Percentiles rank a stretch among this genome's conserved stretches.
phyloP scores from a whole-genome alignment of 352 stramenopile genomes.

The Phytophthora fragariaefolia region DNA sequence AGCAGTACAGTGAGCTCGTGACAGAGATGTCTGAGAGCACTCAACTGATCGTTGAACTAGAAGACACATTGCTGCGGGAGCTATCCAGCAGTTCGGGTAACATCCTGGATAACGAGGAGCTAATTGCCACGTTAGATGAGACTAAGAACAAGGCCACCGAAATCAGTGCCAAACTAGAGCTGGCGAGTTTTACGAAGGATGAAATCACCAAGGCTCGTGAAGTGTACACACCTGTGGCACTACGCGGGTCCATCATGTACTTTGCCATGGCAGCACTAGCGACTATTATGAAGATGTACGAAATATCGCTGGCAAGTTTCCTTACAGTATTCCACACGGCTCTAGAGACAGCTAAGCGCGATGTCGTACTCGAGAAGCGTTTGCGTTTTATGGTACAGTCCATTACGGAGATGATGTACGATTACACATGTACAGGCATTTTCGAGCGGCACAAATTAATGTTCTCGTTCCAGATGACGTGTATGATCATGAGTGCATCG shows the following conservation, averaged over 20 bases:
- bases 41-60: slow-evolving; percentile 92
- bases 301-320: slow-evolving; percentile 94
- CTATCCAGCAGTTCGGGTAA: slow-evolving; percentile 92
- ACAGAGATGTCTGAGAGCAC: slow-evolving; percentile 94
- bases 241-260: slow-evolving; percentile 95
- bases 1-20: slow-evolving; percentile 93
- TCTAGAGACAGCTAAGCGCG: slow-evolving; percentile 90
- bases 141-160: slow-evolving; percentile 95
- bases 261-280: slow-evolving; percentile 93
- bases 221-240: slow-evolving; percentile 92
- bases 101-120: slow-evolving; percentile 95
- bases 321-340: slow-evolving; percentile 92
- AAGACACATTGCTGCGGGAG: slow-evolving; percentile 93
- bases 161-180: slow-evolving; percentile 93
- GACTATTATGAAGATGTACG: slow-evolving; percentile 97
- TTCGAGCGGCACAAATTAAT: slow-evolving; percentile 98
- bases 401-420: slow-evolving; percentile 95
- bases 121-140: slow-evolving; percentile 94
- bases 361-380: slow-evolving; percentile 90
- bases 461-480: slow-evolving; percentile 97
- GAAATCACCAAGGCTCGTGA: slow-evolving; percentile 93
- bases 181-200: slow-evolving; percentile 94
- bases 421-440: slow-evolving; percentile 97
- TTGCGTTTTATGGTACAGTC: slow-evolving; percentile 91
- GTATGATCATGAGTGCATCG: slow-evolving; percentile 93